Evolutionary conservation across 164 flowering plant species (phyloP), one percentile per base, ranked within the genome.

Genomic region (Tinospora cordifolia): DNA sequence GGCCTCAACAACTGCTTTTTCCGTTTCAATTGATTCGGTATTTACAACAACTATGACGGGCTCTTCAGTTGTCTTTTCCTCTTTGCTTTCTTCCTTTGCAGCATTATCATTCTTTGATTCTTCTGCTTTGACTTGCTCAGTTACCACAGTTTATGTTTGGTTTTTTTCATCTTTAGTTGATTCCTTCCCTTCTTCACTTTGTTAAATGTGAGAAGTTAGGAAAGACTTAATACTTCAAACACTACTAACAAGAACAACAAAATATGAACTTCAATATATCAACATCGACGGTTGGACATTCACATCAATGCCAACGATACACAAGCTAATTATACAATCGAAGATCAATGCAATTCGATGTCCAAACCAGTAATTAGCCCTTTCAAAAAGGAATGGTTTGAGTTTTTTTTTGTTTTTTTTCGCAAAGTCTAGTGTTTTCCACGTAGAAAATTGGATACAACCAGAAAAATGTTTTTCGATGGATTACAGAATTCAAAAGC

Each of bases 161-260:
- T 51, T 25, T 38, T 62, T 47, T 13, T 12, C 57, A 22, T 49
- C 65, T 46, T 70, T 76, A 57, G 63, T 65, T 22, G 63, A 44
- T n/a, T 72, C 75, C 15, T 74, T 58, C 58, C 19, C 69, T 39
- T 73, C 74, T 54, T 74, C 81, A 60, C 68, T 72, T 81, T 78
- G 73, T 57, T 44, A 73, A 22, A 40, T 9, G 38, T 9, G 38
- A 25, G 60, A 22, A 19, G 7, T 54, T 21, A 4, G 60, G 24
- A 51, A n/a, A 51, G 3, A 9, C 25, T 26, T 14, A 24, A 24
- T 24, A 6, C 63, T 22, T 26, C 27, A 60, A 26, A 24, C 4
- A 6, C 5, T 11, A 24, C 19, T n/a, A 2, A 51, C 17, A 15
- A 51, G 46, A 41, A 41, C 46, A 51, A n/a, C 8, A 19, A n/a